Evolutionary conservation across 2,329 filamentous ascomycete species (phyloP), one percentile per base, ranked within the genome.

Genomic region (Fusarium albosuccineum): DNA sequence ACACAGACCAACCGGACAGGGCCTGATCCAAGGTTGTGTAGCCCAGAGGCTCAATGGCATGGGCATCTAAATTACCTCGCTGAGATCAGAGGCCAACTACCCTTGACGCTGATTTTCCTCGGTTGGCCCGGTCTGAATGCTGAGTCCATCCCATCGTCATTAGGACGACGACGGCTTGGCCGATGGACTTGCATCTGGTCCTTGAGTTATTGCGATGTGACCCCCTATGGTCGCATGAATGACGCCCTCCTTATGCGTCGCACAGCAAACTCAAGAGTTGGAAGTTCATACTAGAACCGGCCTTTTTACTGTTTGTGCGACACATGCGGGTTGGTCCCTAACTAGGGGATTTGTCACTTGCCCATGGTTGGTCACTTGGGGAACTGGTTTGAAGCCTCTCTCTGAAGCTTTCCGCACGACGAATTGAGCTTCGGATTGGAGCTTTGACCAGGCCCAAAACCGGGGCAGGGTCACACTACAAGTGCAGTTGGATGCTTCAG

Each of bases 381-480:
- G 53, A 62, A 48, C 48, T 49, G 52, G 30, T 33, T 22, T 44
- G 22, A 26, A 53, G 11, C 33, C 16, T 5, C 36, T 44, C 27
- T 29, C 36, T 46, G 29, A 48, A 55, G 33, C 42, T 48, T 34
- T 42, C 29, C 40, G 59, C 48, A 64, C 46, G 46, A 50, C 44
- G 51, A 45, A 51, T 49, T 59, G 54, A 44, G 45, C 60, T 9
- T 62, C 41, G 39, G 26, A 46, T 52, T 46, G 60, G 54, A 57
- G 48, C 54, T 59, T 57, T 64, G 45, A 57, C 60, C 56, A 55
- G 57, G 34, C 39, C 54, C 41, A 59, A 63, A 59, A 50, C 50
- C 30, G 57, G 64, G 57, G 36, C 49, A 39, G 34, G 46, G 46
- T 70, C 50, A 56, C 61, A 61, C 55, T 45, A 53, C 56, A 54